A percentile compares a stretch with the other conserved stretches of the same genome.
Evolutionary conservation across 345 rosid genomes (phyloP).

Genomic region (Rhodamnia rubescens): DNA sequence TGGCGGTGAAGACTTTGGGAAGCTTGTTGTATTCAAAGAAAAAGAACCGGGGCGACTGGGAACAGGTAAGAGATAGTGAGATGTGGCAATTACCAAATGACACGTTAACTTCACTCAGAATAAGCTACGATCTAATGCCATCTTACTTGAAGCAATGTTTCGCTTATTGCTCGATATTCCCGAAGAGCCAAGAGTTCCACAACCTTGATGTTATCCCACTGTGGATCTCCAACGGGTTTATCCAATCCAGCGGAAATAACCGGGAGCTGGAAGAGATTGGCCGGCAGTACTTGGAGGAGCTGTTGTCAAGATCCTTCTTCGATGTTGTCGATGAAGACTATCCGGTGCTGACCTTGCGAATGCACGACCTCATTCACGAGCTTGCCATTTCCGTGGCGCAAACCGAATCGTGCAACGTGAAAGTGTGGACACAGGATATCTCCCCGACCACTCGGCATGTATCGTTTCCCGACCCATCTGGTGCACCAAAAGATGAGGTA

Average conservation of each 20-base stretch:
- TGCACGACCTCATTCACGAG: conserved; percentile 27
- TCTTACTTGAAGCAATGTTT: conserved; percentile 22
- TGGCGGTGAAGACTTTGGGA: too few species aligned
- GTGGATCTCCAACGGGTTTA: conserved; percentile 9
- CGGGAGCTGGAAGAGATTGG: conserved; percentile 5
- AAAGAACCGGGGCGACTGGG: conserved; percentile 4
- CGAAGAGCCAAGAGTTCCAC: conserved; percentile 7
- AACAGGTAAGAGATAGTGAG: conserved; percentile 6
- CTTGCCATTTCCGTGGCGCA: conserved; percentile 5
- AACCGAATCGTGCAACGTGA: conserved; percentile 1
- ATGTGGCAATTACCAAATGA: conserved; percentile 11
- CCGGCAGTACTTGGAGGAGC: conserved; percentile 3
- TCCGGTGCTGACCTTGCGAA: neutral
- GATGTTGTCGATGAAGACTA: neutral
- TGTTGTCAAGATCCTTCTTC: conserved; percentile 20
- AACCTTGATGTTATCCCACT: conserved; percentile 1
- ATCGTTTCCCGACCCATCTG: neutral
- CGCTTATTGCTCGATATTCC: conserved; percentile 23
- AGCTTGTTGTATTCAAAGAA: too few species aligned
- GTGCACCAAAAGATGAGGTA: neutral
- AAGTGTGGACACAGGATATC: neutral
- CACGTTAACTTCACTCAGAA: conserved; percentile 8
- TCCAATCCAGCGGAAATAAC: neutral
- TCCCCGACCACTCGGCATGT: conserved; percentile 1
- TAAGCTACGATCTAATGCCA: conserved; percentile 24